Evolutionary conservation across 306 rosid genomes (phyloP).

Genomic region (Citrullus mucosospermus): DNA sequence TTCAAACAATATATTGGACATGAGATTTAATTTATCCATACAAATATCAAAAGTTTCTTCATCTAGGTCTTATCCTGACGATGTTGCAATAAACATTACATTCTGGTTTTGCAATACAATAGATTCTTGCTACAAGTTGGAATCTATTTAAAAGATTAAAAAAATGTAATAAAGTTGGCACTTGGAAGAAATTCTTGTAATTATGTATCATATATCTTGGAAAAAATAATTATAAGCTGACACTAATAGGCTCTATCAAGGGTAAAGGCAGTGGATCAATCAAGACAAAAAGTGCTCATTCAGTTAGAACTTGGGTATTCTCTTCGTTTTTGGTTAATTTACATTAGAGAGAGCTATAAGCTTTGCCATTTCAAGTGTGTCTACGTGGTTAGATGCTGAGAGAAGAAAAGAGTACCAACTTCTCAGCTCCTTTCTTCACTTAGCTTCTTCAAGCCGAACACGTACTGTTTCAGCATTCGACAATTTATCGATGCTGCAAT

Average conservation of each 20-base stretch:
- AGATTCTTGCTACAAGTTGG: too few species aligned
- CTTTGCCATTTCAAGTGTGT: not conserved
- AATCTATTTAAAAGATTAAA: too few species aligned
- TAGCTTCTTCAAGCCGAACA: slow-evolving; percentile 50
- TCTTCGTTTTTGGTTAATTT: not conserved
- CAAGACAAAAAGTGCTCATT: not conserved
- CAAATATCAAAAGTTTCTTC: too few species aligned
- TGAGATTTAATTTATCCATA: too few species aligned
- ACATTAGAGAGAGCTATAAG: not conserved
- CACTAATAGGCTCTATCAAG: not conserved
- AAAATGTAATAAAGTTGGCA: too few species aligned
- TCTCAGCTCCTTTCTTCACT: slow-evolving; percentile 8
- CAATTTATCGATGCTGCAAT: slow-evolving; percentile 41
- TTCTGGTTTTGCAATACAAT: too few species aligned
- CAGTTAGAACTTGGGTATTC: not conserved
- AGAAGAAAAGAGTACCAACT: not conserved
- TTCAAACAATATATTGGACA: too few species aligned
- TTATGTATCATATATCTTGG: not conserved
- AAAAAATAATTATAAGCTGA: not conserved
- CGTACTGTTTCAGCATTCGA: slow-evolving; percentile 26
- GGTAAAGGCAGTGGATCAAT: not conserved
- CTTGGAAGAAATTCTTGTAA: not conserved
- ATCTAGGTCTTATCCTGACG: too few species aligned
- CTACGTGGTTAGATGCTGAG: not conserved
- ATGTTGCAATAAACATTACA: too few species aligned